Evolutionary conservation across 495 filamentous ascomycete species (phyloP).

Genomic region (Aspergillus cavernicola): DNA sequence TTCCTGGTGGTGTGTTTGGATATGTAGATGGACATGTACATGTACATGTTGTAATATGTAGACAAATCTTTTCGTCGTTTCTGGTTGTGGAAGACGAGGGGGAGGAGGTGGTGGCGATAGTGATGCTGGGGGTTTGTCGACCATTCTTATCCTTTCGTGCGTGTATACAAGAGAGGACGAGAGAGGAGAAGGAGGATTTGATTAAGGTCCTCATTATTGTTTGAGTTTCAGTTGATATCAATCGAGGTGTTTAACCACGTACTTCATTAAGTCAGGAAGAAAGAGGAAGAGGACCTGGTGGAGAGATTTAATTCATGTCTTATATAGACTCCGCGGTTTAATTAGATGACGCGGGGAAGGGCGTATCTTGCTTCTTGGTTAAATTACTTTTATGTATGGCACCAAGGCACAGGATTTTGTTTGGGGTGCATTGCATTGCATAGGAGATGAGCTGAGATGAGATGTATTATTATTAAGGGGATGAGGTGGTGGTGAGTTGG

Average conservation of each 20-base stretch:
- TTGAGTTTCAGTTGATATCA: not conserved
- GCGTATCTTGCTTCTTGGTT: not conserved
- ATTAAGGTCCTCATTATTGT: not conserved
- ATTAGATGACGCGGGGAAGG: not conserved
- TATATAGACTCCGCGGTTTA: not conserved
- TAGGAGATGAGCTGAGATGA: not conserved
- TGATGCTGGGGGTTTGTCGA: not conserved
- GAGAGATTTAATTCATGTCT: not conserved
- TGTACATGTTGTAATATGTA: not conserved
- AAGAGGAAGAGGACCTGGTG: too few species aligned
- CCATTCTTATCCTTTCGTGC: not conserved
- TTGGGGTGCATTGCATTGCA: not conserved
- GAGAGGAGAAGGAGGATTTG: not conserved
- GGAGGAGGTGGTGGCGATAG: too few species aligned
- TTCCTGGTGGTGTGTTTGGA: not conserved
- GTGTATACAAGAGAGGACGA: conserved; percentile 15
- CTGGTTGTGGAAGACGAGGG: not conserved
- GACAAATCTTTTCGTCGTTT: not conserved
- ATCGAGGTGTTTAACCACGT: too few species aligned
- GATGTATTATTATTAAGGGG: too few species aligned
- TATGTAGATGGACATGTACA: not conserved
- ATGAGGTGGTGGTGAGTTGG: too few species aligned
- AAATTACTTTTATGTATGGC: too few species aligned
- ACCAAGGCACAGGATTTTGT: too few species aligned
- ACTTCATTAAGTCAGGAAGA: not conserved